Conservation (phyloP, 2,329 filamentous ascomycete genomes). For the Fusarium virguliforme region DNA sequence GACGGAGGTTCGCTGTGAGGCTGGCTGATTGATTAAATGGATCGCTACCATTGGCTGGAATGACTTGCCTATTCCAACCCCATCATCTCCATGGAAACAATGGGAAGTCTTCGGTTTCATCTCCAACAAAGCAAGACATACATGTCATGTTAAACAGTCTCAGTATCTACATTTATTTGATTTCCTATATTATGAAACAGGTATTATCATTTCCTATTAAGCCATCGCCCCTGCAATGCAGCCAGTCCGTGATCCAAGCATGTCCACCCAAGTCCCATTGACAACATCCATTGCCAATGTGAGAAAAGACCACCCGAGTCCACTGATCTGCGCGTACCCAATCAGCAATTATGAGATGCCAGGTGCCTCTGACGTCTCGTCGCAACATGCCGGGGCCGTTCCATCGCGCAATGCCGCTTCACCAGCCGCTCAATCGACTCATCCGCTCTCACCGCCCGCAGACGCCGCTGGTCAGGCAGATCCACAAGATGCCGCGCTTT, state of each 20-base stretch:
- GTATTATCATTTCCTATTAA: slow-evolving; percentile 43
- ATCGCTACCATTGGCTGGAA: slow-evolving; percentile 37
- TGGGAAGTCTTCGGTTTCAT: background rate
- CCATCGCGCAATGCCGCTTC: slow-evolving; percentile 49
- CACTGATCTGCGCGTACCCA: slow-evolving; percentile 21
- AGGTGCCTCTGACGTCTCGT: slow-evolving; percentile 36
- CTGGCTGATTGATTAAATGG: slow-evolving; percentile 50
- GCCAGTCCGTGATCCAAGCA: slow-evolving; percentile 28
- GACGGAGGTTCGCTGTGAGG: slow-evolving; percentile 35
- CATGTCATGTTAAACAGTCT: slow-evolving; percentile 8
- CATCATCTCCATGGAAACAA: background rate
- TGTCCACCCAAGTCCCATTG: slow-evolving; percentile 8
- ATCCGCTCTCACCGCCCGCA: slow-evolving; percentile 39
- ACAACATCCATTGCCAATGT: slow-evolving; percentile 15
- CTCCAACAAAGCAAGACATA: background rate
- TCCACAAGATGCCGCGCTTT: slow-evolving; percentile 48
- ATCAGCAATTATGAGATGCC: slow-evolving; percentile 24
- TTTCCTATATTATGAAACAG: slow-evolving; percentile 22
- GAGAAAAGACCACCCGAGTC: slow-evolving; percentile 24
- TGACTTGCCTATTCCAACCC: background rate
- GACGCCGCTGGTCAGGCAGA: slow-evolving; percentile 25
- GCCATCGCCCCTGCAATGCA: slow-evolving; percentile 23
- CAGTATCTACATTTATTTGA: slow-evolving; percentile 34
- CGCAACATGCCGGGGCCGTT: slow-evolving; percentile 36
- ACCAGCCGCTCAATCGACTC: slow-evolving; percentile 36